Evolutionary conservation across 805 yeast genomes (phyloP).

Genomic region (Kregervanrija delftensis): DNA sequence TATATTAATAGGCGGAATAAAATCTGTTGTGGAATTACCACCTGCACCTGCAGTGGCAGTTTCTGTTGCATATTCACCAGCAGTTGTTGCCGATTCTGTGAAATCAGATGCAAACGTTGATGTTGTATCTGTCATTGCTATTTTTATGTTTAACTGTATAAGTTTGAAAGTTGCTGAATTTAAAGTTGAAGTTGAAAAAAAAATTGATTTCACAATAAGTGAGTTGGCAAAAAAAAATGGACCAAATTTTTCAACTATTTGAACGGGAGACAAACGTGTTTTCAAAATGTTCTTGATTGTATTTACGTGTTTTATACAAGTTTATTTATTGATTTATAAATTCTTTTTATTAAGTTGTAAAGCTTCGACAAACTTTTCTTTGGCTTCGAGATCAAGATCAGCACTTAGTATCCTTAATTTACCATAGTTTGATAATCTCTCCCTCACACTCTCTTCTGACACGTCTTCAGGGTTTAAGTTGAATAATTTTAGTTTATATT

Average conservation of each 20-base stretch:
- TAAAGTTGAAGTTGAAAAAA: too few species aligned
- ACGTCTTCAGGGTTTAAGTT: background rate
- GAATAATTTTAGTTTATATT: slow-evolving; percentile 18
- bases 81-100: background rate
- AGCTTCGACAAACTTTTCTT: slow-evolving; percentile 33
- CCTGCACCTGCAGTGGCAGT: slow-evolving; percentile 3
- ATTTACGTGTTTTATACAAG: slow-evolving; percentile 2
- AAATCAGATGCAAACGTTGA: background rate
- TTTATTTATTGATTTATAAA: background rate
- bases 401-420: slow-evolving; percentile 42
- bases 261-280: too few species aligned
- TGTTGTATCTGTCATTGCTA: background rate
- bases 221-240: too few species aligned
- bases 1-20: slow-evolving; percentile 23
- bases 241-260: too few species aligned
- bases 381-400: slow-evolving; percentile 35
- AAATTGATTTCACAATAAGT: too few species aligned
- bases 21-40: slow-evolving; percentile 4
- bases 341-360: background rate
- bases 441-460: slow-evolving; percentile 14
- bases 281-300: too few species aligned
- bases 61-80: slow-evolving; percentile 1
- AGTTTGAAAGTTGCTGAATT: background rate
- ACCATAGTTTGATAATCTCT: slow-evolving; percentile 36
- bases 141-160: background rate